Evolutionary conservation across 2,329 filamentous ascomycete species (phyloP).

Genomic region (Colletotrichum lentis): DNA sequence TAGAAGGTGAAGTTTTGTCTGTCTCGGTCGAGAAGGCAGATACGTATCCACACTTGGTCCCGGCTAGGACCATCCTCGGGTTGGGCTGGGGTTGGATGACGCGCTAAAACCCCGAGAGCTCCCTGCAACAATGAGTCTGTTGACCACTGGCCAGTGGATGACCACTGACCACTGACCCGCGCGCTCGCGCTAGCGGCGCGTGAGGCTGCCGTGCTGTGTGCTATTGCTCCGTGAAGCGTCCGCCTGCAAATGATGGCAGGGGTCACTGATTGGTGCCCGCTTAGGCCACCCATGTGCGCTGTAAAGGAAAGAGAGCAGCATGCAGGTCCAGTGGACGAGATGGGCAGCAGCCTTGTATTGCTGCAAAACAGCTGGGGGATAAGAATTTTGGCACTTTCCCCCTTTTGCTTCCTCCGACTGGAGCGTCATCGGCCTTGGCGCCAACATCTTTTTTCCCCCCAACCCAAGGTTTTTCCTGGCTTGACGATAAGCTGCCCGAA

Average conservation of each 20-base stretch:
- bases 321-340: conserved; percentile 27
- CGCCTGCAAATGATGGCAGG: conserved; percentile 13
- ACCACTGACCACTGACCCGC: conserved; percentile 9
- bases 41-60: conserved; percentile 38
- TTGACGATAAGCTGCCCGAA: conserved; percentile 18
- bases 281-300: conserved; percentile 1
- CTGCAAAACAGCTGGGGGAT: conserved; percentile 2
- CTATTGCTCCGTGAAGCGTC: background rate
- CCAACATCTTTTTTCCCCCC: conserved; percentile 1
- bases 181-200: conserved; percentile 1
- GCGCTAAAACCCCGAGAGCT: conserved; percentile 32
- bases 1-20: conserved; percentile 36
- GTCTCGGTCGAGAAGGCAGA: conserved; percentile 34
- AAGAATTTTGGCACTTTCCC: conserved; percentile 17
- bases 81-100: conserved; percentile 31
- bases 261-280: conserved; percentile 34
- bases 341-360: conserved; percentile 32
- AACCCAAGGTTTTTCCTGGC: conserved; percentile 24
- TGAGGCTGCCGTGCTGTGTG: conserved; percentile 14
- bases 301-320: background rate
- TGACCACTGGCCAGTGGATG: background rate
- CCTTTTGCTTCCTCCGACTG: conserved; percentile 19
- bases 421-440: conserved; percentile 34
- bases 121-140: conserved; percentile 8
- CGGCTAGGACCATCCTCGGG: conserved; percentile 8